A percentile compares a stretch with the other conserved stretches of the same genome.
These are phyloP conservation scores for Lactarius vividus DNA, from an alignment of 768 basidiomycete species.

Conservation along the genomic window DNA sequence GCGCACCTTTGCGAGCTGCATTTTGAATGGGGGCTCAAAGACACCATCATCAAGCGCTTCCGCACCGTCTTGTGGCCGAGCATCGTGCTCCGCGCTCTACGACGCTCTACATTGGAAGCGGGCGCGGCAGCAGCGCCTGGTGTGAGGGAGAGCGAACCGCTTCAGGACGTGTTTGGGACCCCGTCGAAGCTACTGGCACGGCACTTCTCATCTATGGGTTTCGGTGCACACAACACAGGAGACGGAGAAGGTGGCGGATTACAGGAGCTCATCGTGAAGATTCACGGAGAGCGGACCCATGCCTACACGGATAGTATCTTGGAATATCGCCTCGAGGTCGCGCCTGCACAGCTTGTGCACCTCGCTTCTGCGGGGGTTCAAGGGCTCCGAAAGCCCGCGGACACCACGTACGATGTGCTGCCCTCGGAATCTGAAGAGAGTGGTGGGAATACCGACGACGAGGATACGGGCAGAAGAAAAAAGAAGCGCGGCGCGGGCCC, in stretches of 20 bases:
- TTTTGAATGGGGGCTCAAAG: conserved; percentile 90
- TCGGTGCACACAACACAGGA: conserved; percentile 32
- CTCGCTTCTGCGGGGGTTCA: conserved; percentile 65
- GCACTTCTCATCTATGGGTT: conserved; percentile 50
- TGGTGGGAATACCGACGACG: conserved; percentile 45
- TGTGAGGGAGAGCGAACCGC: not conserved
- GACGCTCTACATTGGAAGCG: conserved; percentile 51
- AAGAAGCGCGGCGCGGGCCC: conserved; percentile 39
- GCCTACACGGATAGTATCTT: conserved; percentile 64
- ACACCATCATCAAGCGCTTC: conserved; percentile 80
- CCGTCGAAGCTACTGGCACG: conserved; percentile 50
- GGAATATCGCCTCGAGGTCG: conserved; percentile 80
- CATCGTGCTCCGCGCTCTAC: conserved; percentile 64
- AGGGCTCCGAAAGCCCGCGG: conserved; percentile 48
- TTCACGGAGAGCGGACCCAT: conserved; percentile 64
- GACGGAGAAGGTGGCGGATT: conserved; percentile 39
- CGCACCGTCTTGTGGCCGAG: conserved; percentile 80
- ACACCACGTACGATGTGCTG: conserved; percentile 31
- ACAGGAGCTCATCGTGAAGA: conserved; percentile 55
- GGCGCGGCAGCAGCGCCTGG: conserved; percentile 30
- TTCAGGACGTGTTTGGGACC: conserved; percentile 37
- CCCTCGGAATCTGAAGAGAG: conserved; percentile 43
- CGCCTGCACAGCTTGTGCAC: conserved; percentile 61
- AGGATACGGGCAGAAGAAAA: conserved; percentile 44
- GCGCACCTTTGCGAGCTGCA: conserved; percentile 81